phyloP scores from a whole-genome alignment of 2,329 filamentous ascomycete species.

The Neoascochyta sp. region DNA sequence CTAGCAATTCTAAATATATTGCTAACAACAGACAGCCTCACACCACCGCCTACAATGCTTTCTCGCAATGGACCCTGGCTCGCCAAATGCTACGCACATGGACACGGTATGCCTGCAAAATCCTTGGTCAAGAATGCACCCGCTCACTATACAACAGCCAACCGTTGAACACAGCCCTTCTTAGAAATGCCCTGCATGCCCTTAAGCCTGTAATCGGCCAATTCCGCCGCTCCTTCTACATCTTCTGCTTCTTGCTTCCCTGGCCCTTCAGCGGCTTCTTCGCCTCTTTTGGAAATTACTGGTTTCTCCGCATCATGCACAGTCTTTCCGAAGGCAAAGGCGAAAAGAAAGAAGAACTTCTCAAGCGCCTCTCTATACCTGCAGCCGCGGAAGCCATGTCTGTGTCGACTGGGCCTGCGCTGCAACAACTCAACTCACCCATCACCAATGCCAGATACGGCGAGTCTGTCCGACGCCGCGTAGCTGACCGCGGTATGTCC shows the following conservation, averaged over 20 bases:
- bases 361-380: constrained; percentile 8
- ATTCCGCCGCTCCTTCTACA: constrained; percentile 50
- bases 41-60: constrained; percentile 43
- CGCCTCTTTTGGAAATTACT: constrained; percentile 49
- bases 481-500: constrained; percentile 45
- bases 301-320: constrained; percentile 46
- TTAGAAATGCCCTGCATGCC: constrained; percentile 44
- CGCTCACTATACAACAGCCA: too few relatives aligned
- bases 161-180: constrained; percentile 45
- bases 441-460: constrained; percentile 22
- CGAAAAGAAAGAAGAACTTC: constrained; percentile 7
- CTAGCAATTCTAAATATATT: neutral
- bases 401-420: constrained; percentile 50
- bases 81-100: constrained; percentile 52
- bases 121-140: too few relatives aligned
- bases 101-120: too few relatives aligned
- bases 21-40: constrained; percentile 34
- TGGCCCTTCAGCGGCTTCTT: constrained; percentile 43
- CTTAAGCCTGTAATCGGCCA: constrained; percentile 50
- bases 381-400: constrained; percentile 49
- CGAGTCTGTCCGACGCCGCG: constrained; percentile 41
- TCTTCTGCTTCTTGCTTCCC: constrained; percentile 54
- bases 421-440: constrained; percentile 36
- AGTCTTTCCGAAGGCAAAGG: constrained; percentile 34
- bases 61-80: constrained; percentile 41